Conservation (phyloP, 2,329 filamentous ascomycete genomes). For the Colletotrichum incanum region DNA sequence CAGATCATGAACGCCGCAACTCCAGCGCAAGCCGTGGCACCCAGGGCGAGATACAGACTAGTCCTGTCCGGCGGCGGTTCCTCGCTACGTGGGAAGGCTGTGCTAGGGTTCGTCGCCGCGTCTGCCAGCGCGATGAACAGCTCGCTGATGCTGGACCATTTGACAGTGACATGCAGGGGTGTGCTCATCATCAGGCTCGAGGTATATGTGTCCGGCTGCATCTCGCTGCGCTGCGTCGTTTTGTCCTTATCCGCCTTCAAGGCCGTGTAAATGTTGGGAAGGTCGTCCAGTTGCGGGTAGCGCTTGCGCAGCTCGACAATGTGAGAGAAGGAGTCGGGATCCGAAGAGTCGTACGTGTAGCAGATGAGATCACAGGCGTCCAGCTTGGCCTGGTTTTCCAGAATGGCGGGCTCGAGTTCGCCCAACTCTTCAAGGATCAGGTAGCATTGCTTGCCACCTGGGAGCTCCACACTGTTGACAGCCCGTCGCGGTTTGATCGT, state of each 20-base stretch:
- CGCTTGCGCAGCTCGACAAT: conserved; percentile 86
- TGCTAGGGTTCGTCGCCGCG: conserved; percentile 89
- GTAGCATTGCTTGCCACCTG: conserved; percentile 96
- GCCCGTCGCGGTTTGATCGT: conserved; percentile 95
- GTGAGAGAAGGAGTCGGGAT: conserved; percentile 95
- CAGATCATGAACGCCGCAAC: conserved; percentile 78
- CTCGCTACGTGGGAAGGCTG: conserved; percentile 90
- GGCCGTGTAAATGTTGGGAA: conserved; percentile 93
- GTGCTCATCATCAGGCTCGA: conserved; percentile 88
- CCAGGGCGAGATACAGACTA: conserved; percentile 87
- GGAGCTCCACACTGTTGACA: conserved; percentile 96
- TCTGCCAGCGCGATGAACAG: conserved; percentile 94
- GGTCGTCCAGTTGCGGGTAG: conserved; percentile 87
- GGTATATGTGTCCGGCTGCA: conserved; percentile 94
- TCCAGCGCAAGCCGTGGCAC: conserved; percentile 77
- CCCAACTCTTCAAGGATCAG: conserved; percentile 96
- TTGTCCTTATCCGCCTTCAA: conserved; percentile 97
- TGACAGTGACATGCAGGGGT: conserved; percentile 94
- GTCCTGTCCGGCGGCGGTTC: conserved; percentile 89
- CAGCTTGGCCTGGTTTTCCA: conserved; percentile 92
- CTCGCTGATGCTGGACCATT: conserved; percentile 94
- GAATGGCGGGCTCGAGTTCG: conserved; percentile 92
- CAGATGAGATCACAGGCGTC: conserved; percentile 95
- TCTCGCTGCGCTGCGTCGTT: conserved; percentile 92
- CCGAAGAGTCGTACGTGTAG: conserved; percentile 96